Evolutionary conservation across 768 basidiomycete genomes (phyloP).

Genomic region (Xerocomellus intermedius): DNA sequence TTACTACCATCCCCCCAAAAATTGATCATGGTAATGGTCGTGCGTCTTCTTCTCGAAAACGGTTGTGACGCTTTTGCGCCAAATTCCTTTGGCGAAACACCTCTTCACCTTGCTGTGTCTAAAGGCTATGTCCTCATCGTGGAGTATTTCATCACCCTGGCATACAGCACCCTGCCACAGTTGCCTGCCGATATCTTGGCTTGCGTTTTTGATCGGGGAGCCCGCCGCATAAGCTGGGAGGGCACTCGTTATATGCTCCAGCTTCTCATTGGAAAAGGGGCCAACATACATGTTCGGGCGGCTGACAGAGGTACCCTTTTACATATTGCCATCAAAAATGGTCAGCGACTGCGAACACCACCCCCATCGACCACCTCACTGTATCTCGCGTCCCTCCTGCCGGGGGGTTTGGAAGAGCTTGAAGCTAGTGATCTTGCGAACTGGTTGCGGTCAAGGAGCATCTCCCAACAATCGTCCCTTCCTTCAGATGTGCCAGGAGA

Average conservation of each 20-base stretch:
- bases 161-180: not conserved
- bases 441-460: no score
- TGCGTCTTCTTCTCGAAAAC: not conserved
- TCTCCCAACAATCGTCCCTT: no score
- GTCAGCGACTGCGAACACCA: not conserved
- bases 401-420: no score
- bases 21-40: not conserved
- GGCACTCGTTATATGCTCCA: not conserved
- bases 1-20: not conserved
- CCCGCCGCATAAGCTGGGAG: not conserved
- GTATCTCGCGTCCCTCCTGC: no score
- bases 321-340: not conserved
- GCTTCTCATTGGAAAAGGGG: not conserved
- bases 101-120: conserved; percentile 2
- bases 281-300: not conserved
- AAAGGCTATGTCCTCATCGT: not conserved
- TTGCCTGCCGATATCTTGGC: not conserved
- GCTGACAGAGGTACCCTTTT: not conserved
- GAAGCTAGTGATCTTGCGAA: no score
- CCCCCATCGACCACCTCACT: not conserved
- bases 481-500: no score
- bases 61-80: conserved; percentile 1
- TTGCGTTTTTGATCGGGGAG: not conserved
- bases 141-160: not conserved
- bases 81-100: not conserved